Conservation (phyloP, 2,329 filamentous ascomycete species). For the Phialophora expanda region DNA sequence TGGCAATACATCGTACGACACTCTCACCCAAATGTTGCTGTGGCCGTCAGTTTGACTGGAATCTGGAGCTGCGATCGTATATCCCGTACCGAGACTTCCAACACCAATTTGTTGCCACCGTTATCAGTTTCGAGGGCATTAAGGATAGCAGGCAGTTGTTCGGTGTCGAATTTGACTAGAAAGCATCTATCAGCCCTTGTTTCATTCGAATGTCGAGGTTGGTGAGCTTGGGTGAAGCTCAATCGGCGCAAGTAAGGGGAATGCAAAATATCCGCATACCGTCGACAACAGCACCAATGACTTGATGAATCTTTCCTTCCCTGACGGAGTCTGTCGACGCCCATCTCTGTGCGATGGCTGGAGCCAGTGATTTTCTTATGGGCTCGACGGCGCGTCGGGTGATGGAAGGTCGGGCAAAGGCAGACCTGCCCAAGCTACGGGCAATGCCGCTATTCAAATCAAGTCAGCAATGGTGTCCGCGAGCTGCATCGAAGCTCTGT, state of each 20-base stretch:
- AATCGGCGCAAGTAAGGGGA: slow-evolving; percentile 41
- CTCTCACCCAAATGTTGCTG: slow-evolving; percentile 99
- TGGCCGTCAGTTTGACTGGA: slow-evolving; percentile 37
- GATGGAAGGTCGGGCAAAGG: slow-evolving; percentile 62
- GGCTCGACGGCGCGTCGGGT: slow-evolving; percentile 63
- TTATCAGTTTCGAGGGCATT: slow-evolving; percentile 94
- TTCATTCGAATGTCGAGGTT: slow-evolving; percentile 38
- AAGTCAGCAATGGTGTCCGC: slow-evolving; percentile 45
- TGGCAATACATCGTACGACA: slow-evolving; percentile 99
- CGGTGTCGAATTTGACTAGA: slow-evolving; percentile 93
- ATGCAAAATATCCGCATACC: slow-evolving; percentile 65
- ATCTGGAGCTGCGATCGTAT: slow-evolving; percentile 1
- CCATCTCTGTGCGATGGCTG: slow-evolving; percentile 65
- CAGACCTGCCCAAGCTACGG: slow-evolving; percentile 65
- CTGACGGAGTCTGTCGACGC: slow-evolving; percentile 63
- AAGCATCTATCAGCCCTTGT: slow-evolving; percentile 27
- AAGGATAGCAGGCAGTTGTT: slow-evolving; percentile 94
- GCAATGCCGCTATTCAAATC: slow-evolving; percentile 63
- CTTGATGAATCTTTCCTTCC: slow-evolving; percentile 73
- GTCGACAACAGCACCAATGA: slow-evolving; percentile 99
- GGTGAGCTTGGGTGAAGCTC: slow-evolving; percentile 46
- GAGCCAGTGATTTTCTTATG: slow-evolving; percentile 62
- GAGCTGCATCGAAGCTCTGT: slow-evolving; percentile 41
- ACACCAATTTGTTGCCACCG: slow-evolving; percentile 89
- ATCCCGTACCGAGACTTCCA: slow-evolving; percentile 87